Conservation (phyloP, 306 rosid species). For the Canavalia gladiata region DNA sequence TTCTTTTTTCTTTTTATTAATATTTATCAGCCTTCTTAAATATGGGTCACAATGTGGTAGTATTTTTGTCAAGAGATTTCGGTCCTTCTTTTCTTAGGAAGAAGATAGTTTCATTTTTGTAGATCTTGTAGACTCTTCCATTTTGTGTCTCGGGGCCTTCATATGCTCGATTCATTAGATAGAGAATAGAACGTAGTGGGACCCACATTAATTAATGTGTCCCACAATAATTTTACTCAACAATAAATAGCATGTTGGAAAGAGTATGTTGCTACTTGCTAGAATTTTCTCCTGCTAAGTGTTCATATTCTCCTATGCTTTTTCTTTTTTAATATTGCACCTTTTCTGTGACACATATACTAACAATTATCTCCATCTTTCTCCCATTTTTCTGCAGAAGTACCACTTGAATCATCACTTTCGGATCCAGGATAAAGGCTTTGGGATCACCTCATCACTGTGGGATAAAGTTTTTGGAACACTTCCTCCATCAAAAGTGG, state of each 20-base stretch:
- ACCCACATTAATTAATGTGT: background rate
- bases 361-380: background rate
- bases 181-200: background rate
- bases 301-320: background rate
- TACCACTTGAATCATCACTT: conserved; percentile 97
- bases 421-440: conserved; percentile 85
- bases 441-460: conserved; percentile 86
- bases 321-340: background rate
- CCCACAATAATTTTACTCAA: background rate
- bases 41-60: background rate
- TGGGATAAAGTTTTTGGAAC: conserved; percentile 96
- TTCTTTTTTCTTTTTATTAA: too few relatives aligned
- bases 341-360: background rate
- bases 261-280: background rate
- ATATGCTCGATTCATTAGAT: background rate
- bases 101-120: background rate
- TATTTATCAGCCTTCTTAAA: too few relatives aligned
- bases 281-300: background rate
- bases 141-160: background rate
- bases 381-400: conserved; percentile 62
- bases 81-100: conserved; percentile 13
- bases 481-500: conserved; percentile 75
- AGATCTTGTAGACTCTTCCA: background rate
- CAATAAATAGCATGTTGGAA: too few relatives aligned
- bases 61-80: conserved; percentile 6